Base-by-base conservation (phyloP, 2,329 filamentous ascomycete species). In the Emergomyces africanus region DNA sequence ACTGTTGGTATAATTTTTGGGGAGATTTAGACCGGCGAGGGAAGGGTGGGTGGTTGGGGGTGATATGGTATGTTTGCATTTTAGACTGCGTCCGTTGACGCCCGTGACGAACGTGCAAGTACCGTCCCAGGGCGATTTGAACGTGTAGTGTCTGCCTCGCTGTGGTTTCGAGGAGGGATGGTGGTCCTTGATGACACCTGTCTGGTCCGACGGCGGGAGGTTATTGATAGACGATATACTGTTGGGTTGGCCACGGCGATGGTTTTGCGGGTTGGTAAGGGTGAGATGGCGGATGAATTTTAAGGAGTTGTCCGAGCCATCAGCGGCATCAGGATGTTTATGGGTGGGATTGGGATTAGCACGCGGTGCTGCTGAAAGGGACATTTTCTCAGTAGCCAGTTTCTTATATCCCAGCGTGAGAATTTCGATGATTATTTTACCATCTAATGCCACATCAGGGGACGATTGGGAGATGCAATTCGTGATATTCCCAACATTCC, bases 61-160 rank as follows among this genome's bases (percentile, higher is more conserved):
- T 30, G 30, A 6, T 30, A 64, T 61, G n/a, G 82, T 75, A 70
- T 95, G 89, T 59, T 84, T 84, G 72, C 88, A 91, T 70, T 84
- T 84, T 15, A 95, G 74, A 59, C 83, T 86, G 57, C 87, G 85
- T 2, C 92, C 91, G 49, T 83, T 86, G 59, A 84, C 80, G 42
- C 88, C 87, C 0, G 90, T 94, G 18, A 83, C 79, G 72, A 97
- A 97, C 61, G 91, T 88, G 74, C 92, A 97, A 48, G 82, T 81
- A 18, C 89, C 88, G 61, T 89, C 85, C 92, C 92, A 97, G 0
- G 90, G 91, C 48, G 88, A 94, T 23, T 78, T 75, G 69, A 96
- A 96, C 0, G 84, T 81, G 72, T 95, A 95, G 20, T 80, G 67
- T 35, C 70, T 73, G 9, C 53, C 48, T 48, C 49, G 54, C 5